Conservation (phyloP, 31 red algal species). For the Porphyra umbilicalis region DNA sequence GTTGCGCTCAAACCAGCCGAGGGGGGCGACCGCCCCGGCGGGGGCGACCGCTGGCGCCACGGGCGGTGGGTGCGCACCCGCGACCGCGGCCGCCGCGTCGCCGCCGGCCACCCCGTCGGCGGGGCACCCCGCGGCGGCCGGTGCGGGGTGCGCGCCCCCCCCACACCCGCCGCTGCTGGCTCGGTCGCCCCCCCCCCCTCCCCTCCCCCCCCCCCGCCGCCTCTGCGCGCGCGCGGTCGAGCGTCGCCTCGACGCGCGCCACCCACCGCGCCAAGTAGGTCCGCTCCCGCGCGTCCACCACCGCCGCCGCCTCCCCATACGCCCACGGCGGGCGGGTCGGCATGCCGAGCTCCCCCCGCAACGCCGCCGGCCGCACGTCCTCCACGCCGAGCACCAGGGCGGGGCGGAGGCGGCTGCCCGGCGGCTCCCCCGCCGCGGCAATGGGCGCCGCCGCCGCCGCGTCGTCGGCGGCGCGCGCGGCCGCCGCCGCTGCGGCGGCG, state of each 20-base stretch:
- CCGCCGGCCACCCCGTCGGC: too few relatives aligned
- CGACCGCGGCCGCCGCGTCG: background rate
- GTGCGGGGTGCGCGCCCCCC: too few relatives aligned
- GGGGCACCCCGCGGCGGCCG: too few relatives aligned
- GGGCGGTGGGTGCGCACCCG: background rate
- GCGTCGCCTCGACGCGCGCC: background rate
- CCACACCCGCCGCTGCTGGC: too few relatives aligned
- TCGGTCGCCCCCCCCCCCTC: background rate
- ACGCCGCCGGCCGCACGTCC: background rate
- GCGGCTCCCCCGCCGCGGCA: background rate
- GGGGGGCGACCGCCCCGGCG: background rate
- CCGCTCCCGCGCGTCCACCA: background rate
- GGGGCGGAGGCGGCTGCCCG: background rate
- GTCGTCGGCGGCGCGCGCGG: background rate
- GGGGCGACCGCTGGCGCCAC: background rate
- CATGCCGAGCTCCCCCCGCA: background rate
- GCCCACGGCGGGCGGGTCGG: background rate
- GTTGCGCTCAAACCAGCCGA: constrained; percentile 43
- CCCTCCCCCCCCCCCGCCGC: background rate
- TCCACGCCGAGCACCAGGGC: background rate
- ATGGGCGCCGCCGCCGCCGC: background rate
- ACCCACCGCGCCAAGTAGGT: background rate
- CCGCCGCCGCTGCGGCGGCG: background rate
- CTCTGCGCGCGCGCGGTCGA: background rate
- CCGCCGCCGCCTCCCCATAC: background rate